Evolutionary conservation across 768 basidiomycete species (phyloP).

Genomic region (Panus rudis): DNA sequence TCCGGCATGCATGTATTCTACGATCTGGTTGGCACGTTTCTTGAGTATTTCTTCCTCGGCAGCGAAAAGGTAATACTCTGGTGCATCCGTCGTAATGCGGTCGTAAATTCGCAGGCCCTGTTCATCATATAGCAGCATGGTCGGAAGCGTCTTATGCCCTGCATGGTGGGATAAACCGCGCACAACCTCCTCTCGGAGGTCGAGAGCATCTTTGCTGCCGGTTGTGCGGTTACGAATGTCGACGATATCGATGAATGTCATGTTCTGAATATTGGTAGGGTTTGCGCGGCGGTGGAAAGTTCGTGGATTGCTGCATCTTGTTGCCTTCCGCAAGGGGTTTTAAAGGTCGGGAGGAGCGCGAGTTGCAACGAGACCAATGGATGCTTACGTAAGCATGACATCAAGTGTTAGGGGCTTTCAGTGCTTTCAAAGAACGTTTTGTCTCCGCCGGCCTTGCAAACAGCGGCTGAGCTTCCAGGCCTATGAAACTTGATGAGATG

Average conservation of each 20-base stretch:
- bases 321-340: background rate
- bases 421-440: too few species aligned
- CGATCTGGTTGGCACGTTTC: slow-evolving; percentile 66
- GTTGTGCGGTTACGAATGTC: slow-evolving; percentile 12
- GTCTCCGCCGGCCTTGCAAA: too few species aligned
- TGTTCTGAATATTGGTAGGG: background rate
- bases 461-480: too few species aligned
- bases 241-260: slow-evolving; percentile 14
- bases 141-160: slow-evolving; percentile 64
- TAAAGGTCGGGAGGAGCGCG: too few species aligned
- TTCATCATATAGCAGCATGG: slow-evolving; percentile 82
- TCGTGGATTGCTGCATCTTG: background rate
- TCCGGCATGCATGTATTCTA: slow-evolving; percentile 55
- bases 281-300: background rate
- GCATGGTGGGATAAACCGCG: slow-evolving; percentile 47
- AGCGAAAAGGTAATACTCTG: slow-evolving; percentile 85
- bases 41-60: slow-evolving; percentile 86
- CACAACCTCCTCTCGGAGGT: slow-evolving; percentile 39
- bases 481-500: too few species aligned
- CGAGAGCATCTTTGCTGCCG: slow-evolving; percentile 22
- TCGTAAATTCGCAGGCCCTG: slow-evolving; percentile 82
- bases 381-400: too few species aligned
- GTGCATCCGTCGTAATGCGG: slow-evolving; percentile 67
- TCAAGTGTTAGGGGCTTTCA: too few species aligned
- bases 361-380: too few species aligned